Evolutionary conservation across 495 filamentous ascomycete genomes (phyloP).

Genomic region (Acidomyces sp.): DNA sequence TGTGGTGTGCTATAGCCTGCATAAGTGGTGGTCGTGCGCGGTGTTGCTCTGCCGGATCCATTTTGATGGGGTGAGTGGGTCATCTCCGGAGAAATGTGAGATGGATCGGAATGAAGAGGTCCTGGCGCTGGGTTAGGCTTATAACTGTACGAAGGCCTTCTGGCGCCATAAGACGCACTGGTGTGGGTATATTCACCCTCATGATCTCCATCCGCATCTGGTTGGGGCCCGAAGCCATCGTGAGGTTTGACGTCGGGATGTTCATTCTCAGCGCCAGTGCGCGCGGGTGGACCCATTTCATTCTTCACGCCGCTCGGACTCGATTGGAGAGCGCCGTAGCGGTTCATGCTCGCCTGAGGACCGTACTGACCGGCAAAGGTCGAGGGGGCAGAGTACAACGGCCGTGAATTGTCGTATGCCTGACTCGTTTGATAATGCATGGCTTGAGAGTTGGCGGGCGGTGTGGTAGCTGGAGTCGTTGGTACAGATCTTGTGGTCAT

Average conservation of each 20-base stretch:
- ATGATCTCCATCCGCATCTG: constrained; percentile 64
- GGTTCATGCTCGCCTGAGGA: constrained; percentile 49
- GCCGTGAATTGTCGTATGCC: constrained; percentile 62
- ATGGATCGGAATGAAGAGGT: constrained; percentile 57
- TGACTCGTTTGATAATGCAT: constrained; percentile 52
- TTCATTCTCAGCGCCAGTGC: constrained; percentile 44
- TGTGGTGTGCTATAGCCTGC: constrained; percentile 66
- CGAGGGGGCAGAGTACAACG: constrained; percentile 65
- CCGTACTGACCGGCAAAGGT: constrained; percentile 53
- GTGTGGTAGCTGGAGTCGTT: constrained; percentile 86
- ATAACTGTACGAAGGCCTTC: constrained; percentile 63
- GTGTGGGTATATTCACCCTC: constrained; percentile 63
- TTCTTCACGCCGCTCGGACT: constrained; percentile 49
- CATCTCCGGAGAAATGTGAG: constrained; percentile 75
- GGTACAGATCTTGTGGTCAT: constrained; percentile 81
- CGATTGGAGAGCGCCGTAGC: constrained; percentile 40
- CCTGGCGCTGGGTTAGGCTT: constrained; percentile 48
- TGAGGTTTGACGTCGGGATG: constrained; percentile 52
- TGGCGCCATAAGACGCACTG: constrained; percentile 49
- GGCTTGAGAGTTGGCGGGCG: constrained; percentile 50
- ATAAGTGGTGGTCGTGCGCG: constrained; percentile 63
- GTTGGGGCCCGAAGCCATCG: constrained; percentile 46
- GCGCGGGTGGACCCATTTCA: constrained; percentile 83
- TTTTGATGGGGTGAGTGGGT: constrained; percentile 76
- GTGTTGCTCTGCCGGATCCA: constrained; percentile 76